Percentiles rank a stretch among this genome's conserved stretches.
Conservation (phyloP, 2,329 filamentous ascomycete species). For the Phaeoacremonium minimum region DNA sequence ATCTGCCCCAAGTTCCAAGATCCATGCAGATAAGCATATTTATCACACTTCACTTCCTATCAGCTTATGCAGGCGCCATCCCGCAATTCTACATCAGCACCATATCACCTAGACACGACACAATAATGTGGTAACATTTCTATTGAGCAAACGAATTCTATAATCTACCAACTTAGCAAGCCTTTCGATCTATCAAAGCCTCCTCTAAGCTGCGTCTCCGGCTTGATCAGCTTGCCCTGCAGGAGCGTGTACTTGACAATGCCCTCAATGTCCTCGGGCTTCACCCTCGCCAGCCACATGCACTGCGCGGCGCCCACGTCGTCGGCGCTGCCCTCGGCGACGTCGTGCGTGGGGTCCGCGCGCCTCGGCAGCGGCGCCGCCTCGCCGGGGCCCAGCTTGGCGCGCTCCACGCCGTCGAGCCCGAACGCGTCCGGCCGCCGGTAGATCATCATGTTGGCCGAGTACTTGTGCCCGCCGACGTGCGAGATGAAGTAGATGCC, state of each 20-base stretch:
- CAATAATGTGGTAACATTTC: no score
- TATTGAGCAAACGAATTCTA: no score
- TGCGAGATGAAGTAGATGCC: slow-evolving; percentile 96
- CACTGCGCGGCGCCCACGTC: slow-evolving; percentile 72
- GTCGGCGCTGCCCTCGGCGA: slow-evolving; percentile 26
- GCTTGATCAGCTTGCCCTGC: slow-evolving; percentile 92
- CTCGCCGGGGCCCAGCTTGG: slow-evolving; percentile 15
- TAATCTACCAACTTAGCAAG: slow-evolving; percentile 85
- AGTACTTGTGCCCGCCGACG: slow-evolving; percentile 94
- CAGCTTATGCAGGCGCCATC: no score
- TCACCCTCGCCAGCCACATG: slow-evolving; percentile 84
- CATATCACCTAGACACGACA: no score
- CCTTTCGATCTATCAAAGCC: slow-evolving; percentile 84
- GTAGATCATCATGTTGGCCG: slow-evolving; percentile 92
- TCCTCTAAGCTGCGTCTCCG: slow-evolving; percentile 76
- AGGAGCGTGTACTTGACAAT: slow-evolving; percentile 84
- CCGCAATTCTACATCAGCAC: no score
- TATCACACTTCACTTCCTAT: no score
- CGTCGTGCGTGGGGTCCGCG: slow-evolving; percentile 18
- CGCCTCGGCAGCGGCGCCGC: slow-evolving; percentile 16
- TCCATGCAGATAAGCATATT: no score
- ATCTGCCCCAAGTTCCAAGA: no score
- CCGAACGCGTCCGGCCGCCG: slow-evolving; percentile 58
- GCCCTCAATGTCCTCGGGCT: slow-evolving; percentile 88
- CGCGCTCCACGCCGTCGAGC: slow-evolving; percentile 38